Conservation (phyloP, 768 basidiomycete genomes). For the Pleurotus tuber-regium region DNA sequence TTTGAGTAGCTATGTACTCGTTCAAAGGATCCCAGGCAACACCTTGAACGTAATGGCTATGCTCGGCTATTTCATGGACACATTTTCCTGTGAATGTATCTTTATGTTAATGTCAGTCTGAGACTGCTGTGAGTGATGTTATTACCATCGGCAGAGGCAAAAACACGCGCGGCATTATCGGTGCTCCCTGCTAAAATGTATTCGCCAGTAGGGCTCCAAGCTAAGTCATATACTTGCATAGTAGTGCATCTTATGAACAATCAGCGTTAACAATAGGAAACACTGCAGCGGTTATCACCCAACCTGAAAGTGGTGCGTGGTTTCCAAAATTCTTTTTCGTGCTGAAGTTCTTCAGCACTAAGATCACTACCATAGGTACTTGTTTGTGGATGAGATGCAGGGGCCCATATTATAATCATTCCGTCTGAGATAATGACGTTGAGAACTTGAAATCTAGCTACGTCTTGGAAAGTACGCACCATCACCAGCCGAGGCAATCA, state of each 20-base stretch:
- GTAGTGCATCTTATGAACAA: constrained; percentile 71
- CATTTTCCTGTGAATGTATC: constrained; percentile 65
- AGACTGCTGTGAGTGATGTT: constrained; percentile 15
- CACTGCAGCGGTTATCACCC: constrained; percentile 17
- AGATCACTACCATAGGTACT: constrained; percentile 83
- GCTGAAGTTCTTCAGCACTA: constrained; percentile 72
- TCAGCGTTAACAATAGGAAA: background rate
- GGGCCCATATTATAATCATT: constrained; percentile 96
- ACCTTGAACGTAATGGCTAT: constrained; percentile 96
- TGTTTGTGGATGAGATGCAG: constrained; percentile 66
- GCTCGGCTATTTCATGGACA: constrained; percentile 88
- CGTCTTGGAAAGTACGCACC: constrained; percentile 57
- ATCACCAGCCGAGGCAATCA: constrained; percentile 96
- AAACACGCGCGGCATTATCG: constrained; percentile 90
- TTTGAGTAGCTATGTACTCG: constrained; percentile 96
- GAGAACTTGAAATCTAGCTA: no score
- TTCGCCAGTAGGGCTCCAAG: constrained; percentile 95
- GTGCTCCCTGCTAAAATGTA: constrained; percentile 96
- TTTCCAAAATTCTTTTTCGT: constrained; percentile 96
- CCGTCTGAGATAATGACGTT: constrained; percentile 63
- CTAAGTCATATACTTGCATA: constrained; percentile 96
- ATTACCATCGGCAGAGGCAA: constrained; percentile 68
- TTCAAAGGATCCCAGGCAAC: constrained; percentile 99
- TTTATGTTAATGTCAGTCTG: constrained; percentile 14
- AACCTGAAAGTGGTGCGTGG: constrained; percentile 82